Conservation (phyloP, 1,139 yeast species). For the Taphrina wiesneri region DNA sequence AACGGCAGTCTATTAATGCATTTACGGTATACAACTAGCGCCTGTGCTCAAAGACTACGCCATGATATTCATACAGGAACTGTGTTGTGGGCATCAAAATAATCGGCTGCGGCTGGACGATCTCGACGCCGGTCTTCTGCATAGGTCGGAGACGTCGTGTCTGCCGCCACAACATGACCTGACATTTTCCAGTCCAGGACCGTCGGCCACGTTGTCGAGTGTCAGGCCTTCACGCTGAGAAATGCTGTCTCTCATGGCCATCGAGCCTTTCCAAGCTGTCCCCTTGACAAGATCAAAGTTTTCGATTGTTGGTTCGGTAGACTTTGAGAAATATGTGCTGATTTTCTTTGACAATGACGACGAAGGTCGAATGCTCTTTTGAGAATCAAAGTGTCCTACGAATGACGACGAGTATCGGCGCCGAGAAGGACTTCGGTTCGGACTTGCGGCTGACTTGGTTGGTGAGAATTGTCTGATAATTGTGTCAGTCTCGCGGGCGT, state of each 20-base stretch:
- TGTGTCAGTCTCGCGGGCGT: constrained; percentile 38
- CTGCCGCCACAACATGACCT: constrained; percentile 41
- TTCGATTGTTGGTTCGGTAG: neutral
- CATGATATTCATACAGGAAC: neutral
- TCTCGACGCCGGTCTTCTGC: constrained; percentile 15
- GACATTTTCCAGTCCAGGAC: constrained; percentile 40
- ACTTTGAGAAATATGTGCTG: neutral
- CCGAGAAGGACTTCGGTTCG: neutral
- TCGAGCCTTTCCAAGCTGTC: neutral
- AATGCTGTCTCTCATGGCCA: neutral
- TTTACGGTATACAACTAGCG: neutral
- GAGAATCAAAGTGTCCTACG: neutral
- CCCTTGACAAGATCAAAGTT: neutral
- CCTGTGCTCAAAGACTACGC: neutral
- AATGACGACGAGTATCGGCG: neutral
- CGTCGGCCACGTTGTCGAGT: constrained; percentile 35
- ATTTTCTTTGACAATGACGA: neutral
- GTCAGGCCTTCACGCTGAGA: constrained; percentile 1
- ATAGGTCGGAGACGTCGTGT: constrained; percentile 32
- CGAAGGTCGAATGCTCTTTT: neutral
- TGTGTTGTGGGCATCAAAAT: neutral
- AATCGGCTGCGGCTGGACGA: constrained; percentile 10
- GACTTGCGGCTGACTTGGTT: neutral
- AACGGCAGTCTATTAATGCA: neutral
- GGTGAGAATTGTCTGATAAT: constrained; percentile 34